Base-by-base conservation (phyloP, 1,139 yeast genomes). In the Schwanniomyces etchellsii region DNA sequence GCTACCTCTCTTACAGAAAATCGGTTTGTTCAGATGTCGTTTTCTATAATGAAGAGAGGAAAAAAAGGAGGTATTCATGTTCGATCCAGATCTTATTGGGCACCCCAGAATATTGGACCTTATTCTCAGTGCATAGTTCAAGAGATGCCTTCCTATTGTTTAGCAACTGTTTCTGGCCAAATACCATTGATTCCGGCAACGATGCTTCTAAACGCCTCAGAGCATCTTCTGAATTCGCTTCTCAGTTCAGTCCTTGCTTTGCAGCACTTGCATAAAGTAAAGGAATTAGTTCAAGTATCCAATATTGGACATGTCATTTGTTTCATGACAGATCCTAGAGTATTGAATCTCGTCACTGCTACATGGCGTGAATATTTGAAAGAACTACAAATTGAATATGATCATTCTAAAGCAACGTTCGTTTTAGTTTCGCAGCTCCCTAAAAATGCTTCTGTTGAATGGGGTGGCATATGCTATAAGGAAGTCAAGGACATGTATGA, bases 61-160 rank as follows among this genome's bases (percentile, higher is more conserved):
- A 43, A 36, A 13, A 77, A 77, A 42, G 60, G 60, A 25, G 96
- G 97, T 0, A 61, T 91, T 15, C 97, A 91, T 49, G 85, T 91
- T 4, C 86, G 91, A 44, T 86, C 97, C 1, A 67, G 91, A 35
- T 86, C 96, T 17, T 88, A 81, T 52, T 91, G 98, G 98, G 96
- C 96, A 0, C 98, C 98, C 0, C 93, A 95, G 28, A 91, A 91
- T 44, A 91, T 91, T 34, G 98, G 98, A 0, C 98, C 98, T 0
- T 91, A 91, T 51, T 89, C 98, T 0, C 98, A 91, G 54, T 74
- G 91, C 1, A 74, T 79, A 9, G 61, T 75, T 30, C 72, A 67
- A 32, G 51, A 52, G 5, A 58, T 57, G 12, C 66, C 70, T 18
- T 33, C 34, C 5, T 50, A 52, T 34, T 55, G 62, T 24, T 44